These are phyloP conservation scores for Ogataea corticis DNA, from an alignment of 805 yeast species.

Conservation along the genomic window DNA sequence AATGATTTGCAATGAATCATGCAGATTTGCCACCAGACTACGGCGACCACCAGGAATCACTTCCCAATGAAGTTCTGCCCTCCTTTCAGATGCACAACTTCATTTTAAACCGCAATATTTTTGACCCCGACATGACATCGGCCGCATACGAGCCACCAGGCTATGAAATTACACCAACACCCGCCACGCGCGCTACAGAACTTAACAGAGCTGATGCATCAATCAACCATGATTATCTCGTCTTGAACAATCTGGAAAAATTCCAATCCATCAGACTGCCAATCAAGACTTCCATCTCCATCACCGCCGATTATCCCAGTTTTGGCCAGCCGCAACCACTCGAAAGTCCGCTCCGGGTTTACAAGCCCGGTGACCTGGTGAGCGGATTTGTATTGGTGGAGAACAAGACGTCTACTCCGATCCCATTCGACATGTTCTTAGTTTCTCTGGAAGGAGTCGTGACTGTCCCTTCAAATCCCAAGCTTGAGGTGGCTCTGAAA, in stretches of 20 bases:
- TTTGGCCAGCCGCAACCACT: conserved; percentile 18
- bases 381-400: conserved; percentile 53
- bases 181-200: conserved; percentile 10
- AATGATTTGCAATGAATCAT: no score
- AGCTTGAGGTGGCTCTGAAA: conserved; percentile 2
- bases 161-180: conserved; percentile 13
- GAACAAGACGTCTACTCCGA: conserved; percentile 40
- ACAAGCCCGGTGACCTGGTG: conserved; percentile 65
- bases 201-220: conserved; percentile 7
- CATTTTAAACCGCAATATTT: conserved; percentile 25
- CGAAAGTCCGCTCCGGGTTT: conserved; percentile 49
- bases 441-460: conserved; percentile 55
- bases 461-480: conserved; percentile 21
- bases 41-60: no score
- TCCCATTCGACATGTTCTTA: conserved; percentile 64
- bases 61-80: conserved; percentile 52
- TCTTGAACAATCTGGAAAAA: conserved; percentile 30
- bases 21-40: no score
- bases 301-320: conserved; percentile 45
- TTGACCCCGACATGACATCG: conserved; percentile 13
- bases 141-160: conserved; percentile 21
- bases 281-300: conserved; percentile 27
- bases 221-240: conserved; percentile 22
- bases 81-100: conserved; percentile 68
- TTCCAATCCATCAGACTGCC: conserved; percentile 29